These are phyloP conservation scores for Alnus rubra DNA, from an alignment of 306 rosid genomes.

Conservation along the genomic window DNA sequence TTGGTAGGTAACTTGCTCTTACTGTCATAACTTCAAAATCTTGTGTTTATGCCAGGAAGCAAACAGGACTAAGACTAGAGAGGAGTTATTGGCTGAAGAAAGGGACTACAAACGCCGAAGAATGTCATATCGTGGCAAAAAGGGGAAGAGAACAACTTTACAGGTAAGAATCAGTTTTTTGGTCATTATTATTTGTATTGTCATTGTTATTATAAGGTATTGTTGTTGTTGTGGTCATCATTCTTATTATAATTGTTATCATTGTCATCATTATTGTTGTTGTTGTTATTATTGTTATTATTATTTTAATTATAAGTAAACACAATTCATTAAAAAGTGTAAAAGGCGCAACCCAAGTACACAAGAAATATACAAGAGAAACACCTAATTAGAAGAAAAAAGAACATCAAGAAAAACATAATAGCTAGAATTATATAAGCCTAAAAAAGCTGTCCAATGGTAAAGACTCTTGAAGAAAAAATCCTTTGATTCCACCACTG, in stretches of 20 bases:
- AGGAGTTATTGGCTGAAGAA: constrained; percentile 92
- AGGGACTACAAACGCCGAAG: constrained; percentile 95
- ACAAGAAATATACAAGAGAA: too few species aligned
- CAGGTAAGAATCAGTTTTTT: constrained; percentile 57
- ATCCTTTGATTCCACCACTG: too few species aligned
- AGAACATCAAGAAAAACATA: too few species aligned
- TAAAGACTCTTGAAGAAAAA: too few species aligned
- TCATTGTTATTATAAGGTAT: background rate
- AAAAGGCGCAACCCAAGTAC: too few species aligned
- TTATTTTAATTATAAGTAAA: too few species aligned
- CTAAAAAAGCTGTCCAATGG: too few species aligned
- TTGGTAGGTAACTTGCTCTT: background rate
- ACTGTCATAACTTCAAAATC: background rate
- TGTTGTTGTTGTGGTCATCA: background rate
- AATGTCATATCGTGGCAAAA: constrained; percentile 96
- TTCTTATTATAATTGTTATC: background rate
- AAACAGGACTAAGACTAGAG: constrained; percentile 63
- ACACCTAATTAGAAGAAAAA: too few species aligned
- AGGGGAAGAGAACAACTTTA: constrained; percentile 59
- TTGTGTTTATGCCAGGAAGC: constrained; percentile 53
- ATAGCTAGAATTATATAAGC: too few species aligned
- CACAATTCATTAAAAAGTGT: too few species aligned
- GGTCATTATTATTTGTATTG: constrained; percentile 11
- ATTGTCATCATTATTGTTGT: too few species aligned
- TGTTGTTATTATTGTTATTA: too few species aligned